Evolutionary conservation across 225 moss, liverwort and hornwort species (phyloP).

Genomic region (Physcomitrium patens): DNA sequence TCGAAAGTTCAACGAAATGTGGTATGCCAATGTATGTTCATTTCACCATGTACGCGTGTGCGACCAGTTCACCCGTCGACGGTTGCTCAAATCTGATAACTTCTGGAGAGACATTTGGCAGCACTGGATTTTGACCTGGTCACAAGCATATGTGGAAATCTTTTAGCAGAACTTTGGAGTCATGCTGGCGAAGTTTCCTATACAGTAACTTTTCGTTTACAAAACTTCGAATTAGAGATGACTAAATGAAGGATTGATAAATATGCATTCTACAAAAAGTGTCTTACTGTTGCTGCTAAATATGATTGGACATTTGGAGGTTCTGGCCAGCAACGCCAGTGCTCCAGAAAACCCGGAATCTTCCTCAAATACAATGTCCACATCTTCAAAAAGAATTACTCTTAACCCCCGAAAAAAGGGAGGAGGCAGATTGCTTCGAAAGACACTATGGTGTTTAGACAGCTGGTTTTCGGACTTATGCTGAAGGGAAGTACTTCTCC

Average conservation of each 20-base stretch:
- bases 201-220: background rate
- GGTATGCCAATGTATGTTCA: background rate
- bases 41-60: constrained; percentile 78
- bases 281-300: constrained; percentile 85
- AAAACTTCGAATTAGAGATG: constrained; percentile 9
- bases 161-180: constrained; percentile 12
- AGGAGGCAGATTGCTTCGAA: constrained; percentile 35
- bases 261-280: constrained; percentile 18
- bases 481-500: constrained; percentile 37
- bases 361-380: constrained; percentile 86
- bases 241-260: constrained; percentile 5
- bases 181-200: constrained; percentile 1
- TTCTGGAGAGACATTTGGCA: constrained; percentile 58
- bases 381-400: constrained; percentile 93
- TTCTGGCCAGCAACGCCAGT: constrained; percentile 67
- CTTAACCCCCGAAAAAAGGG: constrained; percentile 58
- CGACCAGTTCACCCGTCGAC: constrained; percentile 60
- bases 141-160: constrained; percentile 31
- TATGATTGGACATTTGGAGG: constrained; percentile 89
- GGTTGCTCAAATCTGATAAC: constrained; percentile 65
- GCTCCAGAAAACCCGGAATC: constrained; percentile 79
- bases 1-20: too few species aligned
- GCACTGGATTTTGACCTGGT: constrained; percentile 68
- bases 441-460: constrained; percentile 35
- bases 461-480: constrained; percentile 49